A percentile compares a stretch with the other conserved stretches of the same genome.
These are phyloP conservation scores for Phytophthora fragariae DNA, from an alignment of 352 stramenopile species.

Conservation along the genomic window DNA sequence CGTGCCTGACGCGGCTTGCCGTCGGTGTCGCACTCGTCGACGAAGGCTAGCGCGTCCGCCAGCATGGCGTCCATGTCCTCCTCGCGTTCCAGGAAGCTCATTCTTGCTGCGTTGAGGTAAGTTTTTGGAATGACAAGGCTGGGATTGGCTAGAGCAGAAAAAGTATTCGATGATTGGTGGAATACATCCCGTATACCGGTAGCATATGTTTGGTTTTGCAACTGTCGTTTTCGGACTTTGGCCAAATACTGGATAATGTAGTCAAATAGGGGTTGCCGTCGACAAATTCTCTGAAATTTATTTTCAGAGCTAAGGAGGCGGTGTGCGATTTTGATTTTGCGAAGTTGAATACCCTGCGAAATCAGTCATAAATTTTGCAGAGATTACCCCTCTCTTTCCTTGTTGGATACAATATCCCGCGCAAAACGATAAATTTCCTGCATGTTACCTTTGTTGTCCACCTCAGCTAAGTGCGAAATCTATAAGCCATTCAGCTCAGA, in stretches of 20 bases:
- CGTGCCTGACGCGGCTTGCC: background rate
- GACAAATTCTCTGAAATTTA: background rate
- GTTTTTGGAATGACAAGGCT: background rate
- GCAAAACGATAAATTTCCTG: too few species aligned
- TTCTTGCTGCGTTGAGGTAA: slow-evolving; percentile 4
- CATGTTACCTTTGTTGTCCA: too few species aligned
- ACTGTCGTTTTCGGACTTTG: background rate
- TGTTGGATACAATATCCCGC: too few species aligned
- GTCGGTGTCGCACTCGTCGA: slow-evolving; percentile 40
- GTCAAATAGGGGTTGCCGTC: background rate
- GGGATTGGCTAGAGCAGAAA: background rate
- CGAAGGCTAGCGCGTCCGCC: slow-evolving; percentile 45
- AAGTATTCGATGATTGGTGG: background rate
- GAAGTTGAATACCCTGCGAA: too few species aligned
- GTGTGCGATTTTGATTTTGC: too few species aligned
- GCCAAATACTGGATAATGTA: background rate
- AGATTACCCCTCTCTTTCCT: too few species aligned
- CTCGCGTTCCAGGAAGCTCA: slow-evolving; percentile 39
- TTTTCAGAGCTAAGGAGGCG: too few species aligned
- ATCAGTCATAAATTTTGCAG: too few species aligned
- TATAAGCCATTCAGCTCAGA: too few species aligned
- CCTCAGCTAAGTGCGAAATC: too few species aligned
- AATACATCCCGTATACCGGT: background rate
- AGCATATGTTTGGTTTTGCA: too few species aligned
- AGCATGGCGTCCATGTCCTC: slow-evolving; percentile 46